These are phyloP conservation scores for Zygosaccharomyces bailii DNA, from an alignment of 805 yeast species.

Conservation along the genomic window DNA sequence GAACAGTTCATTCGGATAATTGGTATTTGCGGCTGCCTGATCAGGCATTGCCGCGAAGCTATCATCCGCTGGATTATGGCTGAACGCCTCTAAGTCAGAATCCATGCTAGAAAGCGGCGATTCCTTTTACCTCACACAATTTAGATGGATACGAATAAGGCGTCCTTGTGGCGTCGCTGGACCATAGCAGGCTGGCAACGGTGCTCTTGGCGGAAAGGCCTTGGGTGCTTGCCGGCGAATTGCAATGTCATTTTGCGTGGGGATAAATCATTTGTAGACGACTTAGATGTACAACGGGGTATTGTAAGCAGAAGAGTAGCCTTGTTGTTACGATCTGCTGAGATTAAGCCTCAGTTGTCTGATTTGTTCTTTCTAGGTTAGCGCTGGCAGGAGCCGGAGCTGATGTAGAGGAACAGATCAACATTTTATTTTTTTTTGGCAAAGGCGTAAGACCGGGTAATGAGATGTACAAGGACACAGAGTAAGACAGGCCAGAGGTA, in stretches of 20 bases:
- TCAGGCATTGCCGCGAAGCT: conserved; percentile 48
- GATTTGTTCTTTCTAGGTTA: conserved; percentile 30
- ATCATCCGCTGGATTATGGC: conserved; percentile 49
- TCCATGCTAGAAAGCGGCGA: conserved; percentile 51
- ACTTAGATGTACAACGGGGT: conserved; percentile 36
- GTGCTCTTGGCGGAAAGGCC: conserved; percentile 40
- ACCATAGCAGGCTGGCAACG: conserved; percentile 42
- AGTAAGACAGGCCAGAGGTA: neutral
- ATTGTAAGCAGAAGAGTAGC: conserved; percentile 45
- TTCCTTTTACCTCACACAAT: conserved; percentile 41
- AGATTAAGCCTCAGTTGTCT: conserved; percentile 37
- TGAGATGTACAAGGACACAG: neutral
- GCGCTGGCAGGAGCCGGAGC: conserved; percentile 14
- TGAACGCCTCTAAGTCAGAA: conserved; percentile 51
- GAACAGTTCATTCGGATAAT: conserved; percentile 47
- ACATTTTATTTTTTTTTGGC: neutral
- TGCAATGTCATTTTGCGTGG: conserved; percentile 45
- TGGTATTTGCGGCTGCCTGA: conserved; percentile 47
- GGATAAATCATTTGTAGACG: conserved; percentile 48
- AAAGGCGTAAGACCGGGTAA: neutral
- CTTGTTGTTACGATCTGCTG: conserved; percentile 54
- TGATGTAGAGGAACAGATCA: conserved; percentile 3
- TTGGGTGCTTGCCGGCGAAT: conserved; percentile 42
- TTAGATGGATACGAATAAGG: conserved; percentile 43
- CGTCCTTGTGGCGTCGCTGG: conserved; percentile 40